phyloP scores from a whole-genome alignment of 1,284 basidiomycete genomes.

The Entoloma clypeatum region DNA sequence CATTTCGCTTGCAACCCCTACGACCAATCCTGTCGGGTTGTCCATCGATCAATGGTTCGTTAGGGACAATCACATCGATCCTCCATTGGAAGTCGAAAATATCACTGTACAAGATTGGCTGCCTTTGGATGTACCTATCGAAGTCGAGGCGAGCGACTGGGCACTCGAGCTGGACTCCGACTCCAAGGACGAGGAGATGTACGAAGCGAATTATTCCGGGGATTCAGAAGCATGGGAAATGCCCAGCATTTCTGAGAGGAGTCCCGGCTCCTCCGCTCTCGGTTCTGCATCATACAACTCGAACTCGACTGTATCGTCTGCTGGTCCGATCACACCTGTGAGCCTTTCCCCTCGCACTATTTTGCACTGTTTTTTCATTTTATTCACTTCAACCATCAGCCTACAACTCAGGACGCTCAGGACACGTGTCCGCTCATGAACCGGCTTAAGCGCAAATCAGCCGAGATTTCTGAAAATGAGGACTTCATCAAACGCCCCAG shows the following conservation, averaged over 20 bases:
- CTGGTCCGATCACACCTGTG: constrained; percentile 29
- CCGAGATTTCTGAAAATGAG: constrained; percentile 19
- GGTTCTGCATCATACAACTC: constrained; percentile 16
- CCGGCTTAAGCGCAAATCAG: constrained; percentile 35
- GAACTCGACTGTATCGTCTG: constrained; percentile 14
- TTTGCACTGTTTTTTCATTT: not conserved
- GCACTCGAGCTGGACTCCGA: constrained; percentile 17
- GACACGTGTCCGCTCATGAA: constrained; percentile 19
- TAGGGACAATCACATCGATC: constrained; percentile 10
- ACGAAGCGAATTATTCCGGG: not conserved
- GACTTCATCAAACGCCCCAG: constrained; percentile 34
- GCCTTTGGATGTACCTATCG: constrained; percentile 25
- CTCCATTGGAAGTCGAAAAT: too few relatives aligned
- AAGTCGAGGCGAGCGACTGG: constrained; percentile 23
- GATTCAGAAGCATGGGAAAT: constrained; percentile 5
- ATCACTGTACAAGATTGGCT: constrained; percentile 12
- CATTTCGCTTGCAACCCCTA: constrained; percentile 12
- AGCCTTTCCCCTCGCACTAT: constrained; percentile 7
- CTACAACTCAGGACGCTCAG: not conserved
- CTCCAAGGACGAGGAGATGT: constrained; percentile 16
- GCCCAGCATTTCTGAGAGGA: constrained; percentile 12
- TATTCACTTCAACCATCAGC: constrained; percentile 3
- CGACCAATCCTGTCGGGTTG: not conserved
- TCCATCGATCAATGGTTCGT: constrained; percentile 9
- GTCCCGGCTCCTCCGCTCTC: constrained; percentile 11